Evolutionary conservation across 306 rosid genomes (phyloP), one percentile per base, ranked within the genome.

Genomic region (Alnus glutinosa): DNA sequence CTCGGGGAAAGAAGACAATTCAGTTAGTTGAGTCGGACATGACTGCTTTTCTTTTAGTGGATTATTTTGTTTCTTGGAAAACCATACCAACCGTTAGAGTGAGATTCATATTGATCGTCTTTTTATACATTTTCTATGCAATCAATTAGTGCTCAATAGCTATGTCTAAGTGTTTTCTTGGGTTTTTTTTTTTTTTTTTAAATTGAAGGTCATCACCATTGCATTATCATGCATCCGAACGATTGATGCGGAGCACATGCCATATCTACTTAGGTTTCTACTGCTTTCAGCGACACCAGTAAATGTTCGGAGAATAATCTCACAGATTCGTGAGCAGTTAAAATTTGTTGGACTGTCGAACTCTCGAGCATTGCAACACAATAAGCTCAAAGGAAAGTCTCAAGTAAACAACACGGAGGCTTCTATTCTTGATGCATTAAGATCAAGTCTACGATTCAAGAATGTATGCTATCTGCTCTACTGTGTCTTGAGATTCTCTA

Each of bases 141-240:
- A 58, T 30, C 7, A 28, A 9, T 19, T 10, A 19, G 6, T 3
- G 66, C 12, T 9, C 34, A 59, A 10, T 59, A 9, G 66, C 66
- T 23, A 3, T 16, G 42, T 61, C 30, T 9, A 52, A 67, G 71
- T 8, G 8, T 6, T 37, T 23, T 23, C 28, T 23, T 23, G 28
- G 28, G 28, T 23, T 23, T 23, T 23, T 8, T 12, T 18, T 48
- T 36, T 55, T 5, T 30, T 4, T 5, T 77, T 77, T 10, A 9
- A 19, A 58, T 73, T 61, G 59, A 77, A 84, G 87, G 85, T 81
- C 36, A 73, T 69, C 46, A 74, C 82, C 14, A 77, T 81, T 37
- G 85, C 85, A 77, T 67, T 84, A 73, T 81, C 87, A 11, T 73
- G 87, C 83, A 78, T 84, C 47, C 74, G 85, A 74, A 81, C 82